Evolutionary conservation across 108 stramenopile species (phyloP).

Genomic region (Cyclotella baltica): DNA sequence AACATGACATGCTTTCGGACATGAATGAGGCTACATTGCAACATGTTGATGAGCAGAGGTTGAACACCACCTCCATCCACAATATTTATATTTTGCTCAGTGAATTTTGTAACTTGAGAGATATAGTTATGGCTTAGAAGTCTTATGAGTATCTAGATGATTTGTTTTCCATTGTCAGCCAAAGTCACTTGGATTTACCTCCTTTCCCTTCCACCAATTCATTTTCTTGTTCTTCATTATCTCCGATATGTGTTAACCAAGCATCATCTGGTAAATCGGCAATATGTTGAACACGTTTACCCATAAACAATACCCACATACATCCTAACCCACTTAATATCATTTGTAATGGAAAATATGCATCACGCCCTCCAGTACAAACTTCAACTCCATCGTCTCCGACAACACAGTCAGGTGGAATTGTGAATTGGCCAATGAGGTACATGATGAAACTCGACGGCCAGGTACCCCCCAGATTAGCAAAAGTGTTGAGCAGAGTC

Average conservation of each 20-base stretch:
- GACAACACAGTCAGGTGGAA: constrained; percentile 50
- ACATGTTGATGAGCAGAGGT: no score
- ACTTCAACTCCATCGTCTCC: constrained; percentile 44
- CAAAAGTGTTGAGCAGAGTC: constrained; percentile 98
- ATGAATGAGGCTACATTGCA: no score
- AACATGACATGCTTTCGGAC: no score
- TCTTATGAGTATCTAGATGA: neutral
- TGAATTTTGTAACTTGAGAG: no score
- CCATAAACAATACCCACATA: constrained; percentile 73
- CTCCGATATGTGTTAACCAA: constrained; percentile 86
- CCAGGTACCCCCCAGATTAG: constrained; percentile 96
- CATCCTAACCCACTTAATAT: constrained; percentile 73
- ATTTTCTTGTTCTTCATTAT: constrained; percentile 44
- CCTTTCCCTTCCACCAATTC: constrained; percentile 36
- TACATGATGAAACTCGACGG: constrained; percentile 87
- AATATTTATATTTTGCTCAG: no score
- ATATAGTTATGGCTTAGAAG: no score
- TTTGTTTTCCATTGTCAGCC: neutral
- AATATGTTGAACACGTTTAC: constrained; percentile 64
- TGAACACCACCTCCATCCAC: no score
- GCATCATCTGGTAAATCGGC: constrained; percentile 85
- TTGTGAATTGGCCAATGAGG: constrained; percentile 67
- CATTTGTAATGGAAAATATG: constrained; percentile 75
- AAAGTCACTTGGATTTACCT: constrained; percentile 22
- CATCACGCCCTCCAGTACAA: constrained; percentile 75